Percentiles rank a stretch among this genome's conserved stretches.
phyloP scores from a whole-genome alignment of 768 basidiomycete species.

The Boletus sp. region DNA sequence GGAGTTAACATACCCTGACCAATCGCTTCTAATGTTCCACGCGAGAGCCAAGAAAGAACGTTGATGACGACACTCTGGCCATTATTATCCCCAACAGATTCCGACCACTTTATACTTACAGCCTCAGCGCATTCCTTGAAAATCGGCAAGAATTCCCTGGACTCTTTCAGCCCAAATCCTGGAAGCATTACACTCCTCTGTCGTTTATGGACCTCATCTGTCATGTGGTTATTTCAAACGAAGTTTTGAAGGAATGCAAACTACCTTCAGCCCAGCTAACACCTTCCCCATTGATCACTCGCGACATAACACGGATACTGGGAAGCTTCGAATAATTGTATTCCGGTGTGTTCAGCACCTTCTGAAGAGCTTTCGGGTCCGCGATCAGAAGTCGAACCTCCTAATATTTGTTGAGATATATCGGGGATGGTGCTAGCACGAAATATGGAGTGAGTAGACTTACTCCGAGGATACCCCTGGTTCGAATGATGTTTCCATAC shows the following conservation, averaged over 20 bases:
- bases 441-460: neutral
- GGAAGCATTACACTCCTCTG: slow-evolving; percentile 54
- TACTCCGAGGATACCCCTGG: slow-evolving; percentile 26
- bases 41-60: slow-evolving; percentile 31
- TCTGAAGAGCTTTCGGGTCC: slow-evolving; percentile 45
- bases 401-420: slow-evolving; percentile 25
- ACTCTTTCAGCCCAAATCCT: slow-evolving; percentile 51
- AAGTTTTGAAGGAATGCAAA: neutral
- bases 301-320: slow-evolving; percentile 16
- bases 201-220: slow-evolving; percentile 45
- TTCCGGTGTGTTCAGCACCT: slow-evolving; percentile 39
- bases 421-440: neutral
- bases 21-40: slow-evolving; percentile 47
- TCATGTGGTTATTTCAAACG: slow-evolving; percentile 12
- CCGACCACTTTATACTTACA: slow-evolving; percentile 17
- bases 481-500: slow-evolving; percentile 27
- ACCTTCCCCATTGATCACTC: slow-evolving; percentile 29
- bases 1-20: slow-evolving; percentile 37
- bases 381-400: slow-evolving; percentile 44
- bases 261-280: slow-evolving; percentile 42
- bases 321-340: slow-evolving; percentile 41
- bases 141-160: slow-evolving; percentile 48
- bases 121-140: slow-evolving; percentile 38
- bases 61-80: slow-evolving; percentile 6
- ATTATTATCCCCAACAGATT: slow-evolving; percentile 1